Evolutionary conservation across 2,329 filamentous ascomycete genomes (phyloP).

Genomic region (Ceratocystis alfenasii): DNA sequence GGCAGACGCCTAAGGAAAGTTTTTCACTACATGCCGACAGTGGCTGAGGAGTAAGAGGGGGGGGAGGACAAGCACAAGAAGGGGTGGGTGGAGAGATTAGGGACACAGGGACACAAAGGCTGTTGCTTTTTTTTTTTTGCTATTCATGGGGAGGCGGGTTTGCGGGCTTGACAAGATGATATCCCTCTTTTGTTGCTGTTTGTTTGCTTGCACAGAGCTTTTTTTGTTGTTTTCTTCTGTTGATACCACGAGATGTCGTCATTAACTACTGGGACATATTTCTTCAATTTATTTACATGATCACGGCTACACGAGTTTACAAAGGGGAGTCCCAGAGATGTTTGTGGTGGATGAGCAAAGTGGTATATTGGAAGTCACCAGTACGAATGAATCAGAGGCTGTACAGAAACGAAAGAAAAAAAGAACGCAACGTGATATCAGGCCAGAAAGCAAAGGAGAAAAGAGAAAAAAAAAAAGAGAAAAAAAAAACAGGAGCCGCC

Average conservation of each 20-base stretch:
- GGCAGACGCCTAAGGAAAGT: neutral
- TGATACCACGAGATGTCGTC: conserved; percentile 6
- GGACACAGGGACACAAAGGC: neutral
- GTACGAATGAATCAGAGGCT: neutral
- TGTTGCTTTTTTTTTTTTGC: conserved; percentile 3
- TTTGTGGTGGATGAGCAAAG: neutral
- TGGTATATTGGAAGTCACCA: neutral
- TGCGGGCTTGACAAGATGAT: conserved; percentile 3
- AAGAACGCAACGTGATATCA: conserved; percentile 4
- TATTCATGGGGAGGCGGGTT: neutral
- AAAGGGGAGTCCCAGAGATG: too few species aligned
- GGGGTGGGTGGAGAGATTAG: neutral
- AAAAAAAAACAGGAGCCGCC: neutral
- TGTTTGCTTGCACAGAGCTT: neutral
- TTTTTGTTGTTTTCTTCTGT: neutral
- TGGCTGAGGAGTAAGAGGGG: neutral
- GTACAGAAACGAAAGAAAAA: conserved; percentile 2
- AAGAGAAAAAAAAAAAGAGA: neutral
- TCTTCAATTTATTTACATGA: neutral
- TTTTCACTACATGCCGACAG: conserved; percentile 5
- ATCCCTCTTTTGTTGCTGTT: conserved; percentile 1
- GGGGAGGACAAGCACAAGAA: neutral
- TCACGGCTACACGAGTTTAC: neutral
- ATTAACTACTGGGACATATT: neutral
- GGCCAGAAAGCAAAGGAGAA: neutral